Percentiles rank a stretch among this genome's conserved stretches.
Evolutionary conservation across 805 yeast species (phyloP).

Genomic region (Peterozyma toletana): DNA sequence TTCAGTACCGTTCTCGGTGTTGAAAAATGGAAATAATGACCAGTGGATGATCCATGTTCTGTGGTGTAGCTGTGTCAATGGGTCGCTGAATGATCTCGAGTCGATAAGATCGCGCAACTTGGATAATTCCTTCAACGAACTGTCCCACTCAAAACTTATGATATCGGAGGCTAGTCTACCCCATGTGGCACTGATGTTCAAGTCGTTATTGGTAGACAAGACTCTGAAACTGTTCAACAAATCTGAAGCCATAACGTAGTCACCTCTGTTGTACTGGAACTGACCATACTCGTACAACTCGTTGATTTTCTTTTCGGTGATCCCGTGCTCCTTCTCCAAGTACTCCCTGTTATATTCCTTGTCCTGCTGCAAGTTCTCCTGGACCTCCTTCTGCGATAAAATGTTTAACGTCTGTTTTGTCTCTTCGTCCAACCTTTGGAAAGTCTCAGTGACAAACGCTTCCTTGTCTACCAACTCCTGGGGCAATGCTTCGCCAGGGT

Average conservation of each 20-base stretch:
- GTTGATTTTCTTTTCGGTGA: slow-evolving; percentile 40
- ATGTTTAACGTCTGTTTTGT: slow-evolving; percentile 39
- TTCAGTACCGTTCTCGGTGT: slow-evolving; percentile 43
- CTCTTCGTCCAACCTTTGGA: slow-evolving; percentile 28
- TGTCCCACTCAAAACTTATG: slow-evolving; percentile 42
- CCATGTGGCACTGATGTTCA: slow-evolving; percentile 55
- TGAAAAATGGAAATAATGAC: slow-evolving; percentile 58
- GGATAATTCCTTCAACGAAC: slow-evolving; percentile 44
- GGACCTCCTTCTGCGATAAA: slow-evolving; percentile 41
- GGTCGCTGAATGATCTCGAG: slow-evolving; percentile 42
- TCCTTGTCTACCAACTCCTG: slow-evolving; percentile 32
- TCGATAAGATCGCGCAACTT: slow-evolving; percentile 54
- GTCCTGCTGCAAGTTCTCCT: slow-evolving; percentile 45
- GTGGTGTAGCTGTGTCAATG: slow-evolving; percentile 52
- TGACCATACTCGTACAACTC: slow-evolving; percentile 53
- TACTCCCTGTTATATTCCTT: slow-evolving; percentile 44
- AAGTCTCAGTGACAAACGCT: slow-evolving; percentile 29
- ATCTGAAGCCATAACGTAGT: slow-evolving; percentile 53
- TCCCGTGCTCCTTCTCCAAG: slow-evolving; percentile 34
- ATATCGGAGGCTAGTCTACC: slow-evolving; percentile 61
- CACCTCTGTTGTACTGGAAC: slow-evolving; percentile 57
- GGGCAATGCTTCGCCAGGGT: slow-evolving; percentile 33
- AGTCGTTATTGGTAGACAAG: slow-evolving; percentile 42
- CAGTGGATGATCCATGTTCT: slow-evolving; percentile 68
- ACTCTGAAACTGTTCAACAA: slow-evolving; percentile 49